These are phyloP conservation scores for Trichopus zeylanicus DNA, from an alignment of 116 monocot genomes.

Conservation along the genomic window DNA sequence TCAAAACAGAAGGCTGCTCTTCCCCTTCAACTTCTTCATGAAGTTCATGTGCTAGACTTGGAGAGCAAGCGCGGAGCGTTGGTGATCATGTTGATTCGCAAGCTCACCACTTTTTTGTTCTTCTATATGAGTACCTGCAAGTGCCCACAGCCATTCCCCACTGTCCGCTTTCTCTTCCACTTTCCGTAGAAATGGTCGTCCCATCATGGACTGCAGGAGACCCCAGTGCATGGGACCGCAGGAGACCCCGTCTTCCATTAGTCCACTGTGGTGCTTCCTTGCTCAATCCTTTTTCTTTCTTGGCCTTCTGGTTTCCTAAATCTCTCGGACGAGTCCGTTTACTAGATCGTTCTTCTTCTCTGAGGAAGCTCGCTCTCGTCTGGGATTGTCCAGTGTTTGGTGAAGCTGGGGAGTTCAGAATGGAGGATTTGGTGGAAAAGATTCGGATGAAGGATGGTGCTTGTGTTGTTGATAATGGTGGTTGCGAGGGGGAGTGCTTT, in stretches of 20 bases:
- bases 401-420: slow-evolving; percentile 8
- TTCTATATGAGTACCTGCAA: too few relatives aligned
- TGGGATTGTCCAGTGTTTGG: slow-evolving; percentile 15
- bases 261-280: not conserved
- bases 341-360: not conserved
- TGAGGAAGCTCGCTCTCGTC: not conserved
- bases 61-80: not conserved
- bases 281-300: slow-evolving; percentile 11
- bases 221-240: slow-evolving; percentile 1
- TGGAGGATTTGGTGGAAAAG: slow-evolving; percentile 27
- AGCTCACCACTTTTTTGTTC: not conserved
- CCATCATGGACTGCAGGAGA: slow-evolving; percentile 23
- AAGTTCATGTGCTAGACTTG: not conserved
- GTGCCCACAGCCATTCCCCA: too few relatives aligned
- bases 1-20: not conserved
- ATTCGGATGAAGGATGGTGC: slow-evolving; percentile 3
- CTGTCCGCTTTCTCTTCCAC: not conserved
- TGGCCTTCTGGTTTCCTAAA: slow-evolving; percentile 12
- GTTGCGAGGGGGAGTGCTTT: slow-evolving; percentile 17
- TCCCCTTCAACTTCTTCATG: not conserved
- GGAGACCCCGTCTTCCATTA: slow-evolving; percentile 15
- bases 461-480: not conserved
- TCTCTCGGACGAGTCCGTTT: slow-evolving; percentile 11
- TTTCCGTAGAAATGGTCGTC: slow-evolving; percentile 7
- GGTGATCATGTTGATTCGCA: not conserved